These are phyloP conservation scores for Gnomoniopsis sp. DNA, from an alignment of 2,329 filamentous ascomycete species.

Conservation along the genomic window DNA sequence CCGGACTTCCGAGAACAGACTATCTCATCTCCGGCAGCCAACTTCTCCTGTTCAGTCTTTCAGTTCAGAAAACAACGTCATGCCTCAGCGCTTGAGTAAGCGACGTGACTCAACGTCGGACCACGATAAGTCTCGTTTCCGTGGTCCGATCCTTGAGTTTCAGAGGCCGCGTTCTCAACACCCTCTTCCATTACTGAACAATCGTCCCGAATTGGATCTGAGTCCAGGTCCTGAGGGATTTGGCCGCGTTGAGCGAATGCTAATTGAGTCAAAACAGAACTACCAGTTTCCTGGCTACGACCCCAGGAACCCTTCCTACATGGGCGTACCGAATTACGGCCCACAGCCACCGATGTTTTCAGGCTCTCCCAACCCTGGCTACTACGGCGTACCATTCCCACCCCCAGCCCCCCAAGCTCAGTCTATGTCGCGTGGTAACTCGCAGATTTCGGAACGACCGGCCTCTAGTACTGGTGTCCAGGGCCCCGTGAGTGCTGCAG, in stretches of 20 bases:
- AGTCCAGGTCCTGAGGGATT: constrained; percentile 64
- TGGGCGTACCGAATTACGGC: constrained; percentile 12
- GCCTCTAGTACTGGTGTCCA: constrained; percentile 65
- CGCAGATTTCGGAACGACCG: constrained; percentile 68
- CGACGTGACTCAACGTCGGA: constrained; percentile 34
- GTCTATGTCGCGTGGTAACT: constrained; percentile 81
- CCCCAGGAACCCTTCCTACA: constrained; percentile 39
- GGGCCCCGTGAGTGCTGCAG: constrained; percentile 57
- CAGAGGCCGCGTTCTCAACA: constrained; percentile 25
- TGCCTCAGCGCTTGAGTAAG: constrained; percentile 42
- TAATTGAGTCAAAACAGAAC: constrained; percentile 67
- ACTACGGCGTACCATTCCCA: constrained; percentile 39
- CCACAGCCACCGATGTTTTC: constrained; percentile 24
- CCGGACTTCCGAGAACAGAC: constrained; percentile 43
- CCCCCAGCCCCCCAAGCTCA: constrained; percentile 44
- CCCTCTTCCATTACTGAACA: constrained; percentile 20
- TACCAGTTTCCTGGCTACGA: constrained; percentile 48
- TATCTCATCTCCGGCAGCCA: constrained; percentile 35
- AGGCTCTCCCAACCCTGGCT: constrained; percentile 47
- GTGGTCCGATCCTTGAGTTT: constrained; percentile 7
- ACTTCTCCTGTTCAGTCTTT: constrained; percentile 34
- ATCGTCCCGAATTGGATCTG: constrained; percentile 43
- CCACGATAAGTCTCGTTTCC: constrained; percentile 15
- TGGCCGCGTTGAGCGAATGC: constrained; percentile 72
- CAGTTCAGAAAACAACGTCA: constrained; percentile 32